A percentile compares a stretch with the other conserved stretches of the same genome.
Evolutionary conservation across 208 protist genomes (phyloP).

Genomic region (Wallacemonas collosoma): DNA sequence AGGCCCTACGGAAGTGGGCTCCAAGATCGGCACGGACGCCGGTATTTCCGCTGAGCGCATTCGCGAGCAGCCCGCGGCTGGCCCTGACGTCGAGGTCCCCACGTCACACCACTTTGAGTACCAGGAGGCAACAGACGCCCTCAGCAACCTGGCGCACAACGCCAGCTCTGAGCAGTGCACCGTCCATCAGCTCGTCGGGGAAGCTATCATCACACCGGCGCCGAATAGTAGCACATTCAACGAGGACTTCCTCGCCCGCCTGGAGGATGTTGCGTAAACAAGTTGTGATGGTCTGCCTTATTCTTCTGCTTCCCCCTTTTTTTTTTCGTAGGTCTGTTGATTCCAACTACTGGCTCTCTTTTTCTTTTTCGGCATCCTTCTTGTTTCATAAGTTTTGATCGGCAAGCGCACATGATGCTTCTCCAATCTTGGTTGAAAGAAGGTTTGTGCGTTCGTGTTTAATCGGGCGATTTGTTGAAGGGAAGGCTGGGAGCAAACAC

Average conservation of each 20-base stretch:
- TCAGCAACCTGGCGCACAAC: conserved; percentile 86
- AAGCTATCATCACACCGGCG: conserved; percentile 31
- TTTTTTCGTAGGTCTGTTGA: neutral
- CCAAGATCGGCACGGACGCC: conserved; percentile 58
- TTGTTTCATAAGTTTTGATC: neutral
- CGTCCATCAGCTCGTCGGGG: conserved; percentile 25
- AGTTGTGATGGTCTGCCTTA: neutral
- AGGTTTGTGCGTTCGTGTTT: neutral
- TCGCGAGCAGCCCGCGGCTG: conserved; percentile 33
- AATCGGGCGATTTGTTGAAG: neutral
- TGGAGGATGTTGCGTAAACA: conserved; percentile 22
- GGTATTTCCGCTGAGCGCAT: conserved; percentile 46
- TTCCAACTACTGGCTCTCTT: neutral
- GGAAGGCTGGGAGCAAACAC: too few species aligned
- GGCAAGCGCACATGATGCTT: neutral
- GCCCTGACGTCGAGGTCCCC: conserved; percentile 40
- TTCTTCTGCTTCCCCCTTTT: conserved; percentile 2
- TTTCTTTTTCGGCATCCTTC: neutral
- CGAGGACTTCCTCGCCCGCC: conserved; percentile 20
- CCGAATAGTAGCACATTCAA: conserved; percentile 41
- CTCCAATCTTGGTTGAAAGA: too few species aligned
- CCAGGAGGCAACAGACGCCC: conserved; percentile 80
- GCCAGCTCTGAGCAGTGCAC: conserved; percentile 30
- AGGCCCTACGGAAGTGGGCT: conserved; percentile 21
- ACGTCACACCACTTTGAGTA: conserved; percentile 66